Percentiles rank a stretch among this genome's conserved stretches.
Evolutionary conservation across 768 basidiomycete genomes (phyloP).

Genomic region (Rhodotorula kratochvilovae): DNA sequence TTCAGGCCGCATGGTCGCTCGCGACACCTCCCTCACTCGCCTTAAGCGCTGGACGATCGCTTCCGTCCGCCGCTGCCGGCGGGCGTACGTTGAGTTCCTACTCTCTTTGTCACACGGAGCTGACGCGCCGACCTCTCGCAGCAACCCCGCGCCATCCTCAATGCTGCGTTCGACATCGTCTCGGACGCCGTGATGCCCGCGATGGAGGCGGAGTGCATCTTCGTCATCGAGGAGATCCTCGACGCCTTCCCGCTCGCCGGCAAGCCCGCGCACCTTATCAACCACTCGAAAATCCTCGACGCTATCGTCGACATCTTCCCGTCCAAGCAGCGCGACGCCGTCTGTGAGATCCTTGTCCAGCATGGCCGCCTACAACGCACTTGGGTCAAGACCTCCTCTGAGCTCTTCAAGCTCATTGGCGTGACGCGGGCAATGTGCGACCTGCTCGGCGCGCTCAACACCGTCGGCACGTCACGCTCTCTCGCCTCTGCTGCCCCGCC

Average conservation of each 20-base stretch:
- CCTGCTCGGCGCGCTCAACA: constrained; percentile 35
- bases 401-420: constrained; percentile 40
- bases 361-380: constrained; percentile 31
- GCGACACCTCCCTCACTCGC: constrained; percentile 39
- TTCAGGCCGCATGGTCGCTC: constrained; percentile 41
- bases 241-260: constrained; percentile 33
- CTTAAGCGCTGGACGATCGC: constrained; percentile 45
- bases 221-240: constrained; percentile 38
- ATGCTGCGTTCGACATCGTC: constrained; percentile 46
- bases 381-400: constrained; percentile 37
- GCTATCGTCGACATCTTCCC: constrained; percentile 39
- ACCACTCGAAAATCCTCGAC: constrained; percentile 43
- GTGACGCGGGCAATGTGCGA: constrained; percentile 39
- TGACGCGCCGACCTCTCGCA: neutral
- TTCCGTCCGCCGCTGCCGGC: constrained; percentile 39
- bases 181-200: constrained; percentile 43
- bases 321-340: constrained; percentile 28
- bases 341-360: constrained; percentile 39
- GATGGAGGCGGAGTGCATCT: constrained; percentile 44
- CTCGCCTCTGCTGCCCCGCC: neutral
- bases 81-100: constrained; percentile 32
- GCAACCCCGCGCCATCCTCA: constrained; percentile 41
- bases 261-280: constrained; percentile 38
- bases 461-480: constrained; percentile 32
- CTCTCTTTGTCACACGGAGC: no score